Evolutionary conservation across 192 early-diverging fungal species (phyloP).

Genomic region (Gigaspora rosea): DNA sequence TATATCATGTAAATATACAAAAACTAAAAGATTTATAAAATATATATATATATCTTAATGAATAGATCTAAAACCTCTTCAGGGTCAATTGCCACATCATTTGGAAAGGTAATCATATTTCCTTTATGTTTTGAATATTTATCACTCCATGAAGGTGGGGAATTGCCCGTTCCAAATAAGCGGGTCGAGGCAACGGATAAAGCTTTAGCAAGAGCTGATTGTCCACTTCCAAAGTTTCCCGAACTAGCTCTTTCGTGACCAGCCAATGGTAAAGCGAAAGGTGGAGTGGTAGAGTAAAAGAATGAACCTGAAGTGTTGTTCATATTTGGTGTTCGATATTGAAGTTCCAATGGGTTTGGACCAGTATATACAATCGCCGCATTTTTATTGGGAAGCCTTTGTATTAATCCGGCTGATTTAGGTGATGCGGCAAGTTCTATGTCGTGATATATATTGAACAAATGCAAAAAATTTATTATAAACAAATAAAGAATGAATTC

Average conservation of each 20-base stretch:
- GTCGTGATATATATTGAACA: background rate
- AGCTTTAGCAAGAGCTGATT: constrained; percentile 55
- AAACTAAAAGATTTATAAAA: background rate
- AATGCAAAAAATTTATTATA: background rate
- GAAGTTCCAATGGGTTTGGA: constrained; percentile 15
- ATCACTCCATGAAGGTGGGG: constrained; percentile 46
- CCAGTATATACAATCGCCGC: background rate
- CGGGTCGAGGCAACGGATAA: constrained; percentile 55
- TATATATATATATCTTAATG: background rate
- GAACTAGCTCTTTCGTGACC: constrained; percentile 36
- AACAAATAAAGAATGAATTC: too few relatives aligned
- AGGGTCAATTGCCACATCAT: constrained; percentile 14
- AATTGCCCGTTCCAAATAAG: constrained; percentile 55
- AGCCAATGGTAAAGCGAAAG: constrained; percentile 42
- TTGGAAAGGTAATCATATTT: constrained; percentile 14
- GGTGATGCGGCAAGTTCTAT: constrained; percentile 40
- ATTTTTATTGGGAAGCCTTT: background rate
- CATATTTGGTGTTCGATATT: constrained; percentile 36
- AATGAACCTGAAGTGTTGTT: constrained; percentile 29
- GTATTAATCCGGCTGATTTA: background rate
- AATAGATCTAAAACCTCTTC: constrained; percentile 23
- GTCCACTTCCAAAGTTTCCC: constrained; percentile 39
- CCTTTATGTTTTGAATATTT: constrained; percentile 32
- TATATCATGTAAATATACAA: too few relatives aligned
- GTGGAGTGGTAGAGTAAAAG: constrained; percentile 44